Conservation (phyloP, 257 asterid genomes). For the Ehretia macrophylla region DNA sequence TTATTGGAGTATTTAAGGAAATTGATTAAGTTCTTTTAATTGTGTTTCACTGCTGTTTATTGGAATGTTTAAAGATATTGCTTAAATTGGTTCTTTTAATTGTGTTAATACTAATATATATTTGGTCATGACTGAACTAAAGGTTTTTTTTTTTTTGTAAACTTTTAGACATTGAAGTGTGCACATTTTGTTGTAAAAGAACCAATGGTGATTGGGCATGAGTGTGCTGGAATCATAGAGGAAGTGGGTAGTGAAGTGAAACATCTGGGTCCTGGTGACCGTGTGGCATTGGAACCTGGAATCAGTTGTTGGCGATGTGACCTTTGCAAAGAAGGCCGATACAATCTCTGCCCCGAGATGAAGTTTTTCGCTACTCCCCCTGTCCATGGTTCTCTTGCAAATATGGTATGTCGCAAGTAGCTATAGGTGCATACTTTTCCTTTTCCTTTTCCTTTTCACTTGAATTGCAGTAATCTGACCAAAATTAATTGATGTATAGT, state of each 20-base stretch:
- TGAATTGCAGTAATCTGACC: no score
- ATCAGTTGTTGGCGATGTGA: slow-evolving; percentile 71
- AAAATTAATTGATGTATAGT: no score
- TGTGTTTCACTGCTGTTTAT: no score
- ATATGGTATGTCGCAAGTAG: slow-evolving; percentile 45
- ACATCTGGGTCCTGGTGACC: slow-evolving; percentile 64
- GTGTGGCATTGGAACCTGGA: slow-evolving; percentile 90
- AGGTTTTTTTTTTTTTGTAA: slow-evolving; percentile 2
- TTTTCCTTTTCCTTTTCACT: no score
- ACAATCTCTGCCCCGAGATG: slow-evolving; percentile 90
- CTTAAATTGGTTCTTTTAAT: background rate
- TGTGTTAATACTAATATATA: background rate
- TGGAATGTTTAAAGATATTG: no score
- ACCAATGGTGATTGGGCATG: slow-evolving; percentile 97
- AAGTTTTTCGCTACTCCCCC: slow-evolving; percentile 94
- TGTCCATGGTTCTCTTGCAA: slow-evolving; percentile 87
- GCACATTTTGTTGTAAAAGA: slow-evolving; percentile 80
- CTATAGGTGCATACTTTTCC: no score
- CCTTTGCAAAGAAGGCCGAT: slow-evolving; percentile 77
- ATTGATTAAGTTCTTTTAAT: no score
- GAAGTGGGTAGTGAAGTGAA: slow-evolving; percentile 71
- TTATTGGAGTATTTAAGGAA: no score
- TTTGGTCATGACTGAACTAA: background rate
- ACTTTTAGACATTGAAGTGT: slow-evolving; percentile 54
- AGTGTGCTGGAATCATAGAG: slow-evolving; percentile 85